Evolutionary conservation across 2,329 filamentous ascomycete genomes (phyloP).

Genomic region (Cercospora beticola): DNA sequence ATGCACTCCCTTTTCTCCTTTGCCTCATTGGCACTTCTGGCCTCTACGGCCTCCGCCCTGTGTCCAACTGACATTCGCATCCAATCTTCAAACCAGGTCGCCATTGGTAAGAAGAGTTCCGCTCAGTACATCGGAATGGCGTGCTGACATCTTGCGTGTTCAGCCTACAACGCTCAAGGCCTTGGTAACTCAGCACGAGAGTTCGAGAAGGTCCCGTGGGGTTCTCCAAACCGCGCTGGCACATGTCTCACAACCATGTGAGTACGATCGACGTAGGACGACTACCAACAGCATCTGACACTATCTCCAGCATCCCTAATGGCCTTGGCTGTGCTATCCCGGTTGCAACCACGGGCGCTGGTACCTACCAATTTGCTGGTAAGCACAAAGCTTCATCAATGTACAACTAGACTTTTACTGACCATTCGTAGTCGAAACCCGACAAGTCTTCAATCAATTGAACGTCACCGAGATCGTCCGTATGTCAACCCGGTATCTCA

Average conservation of each 20-base stretch:
- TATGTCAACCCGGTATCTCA: not conserved
- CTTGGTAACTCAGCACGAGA: constrained; percentile 9
- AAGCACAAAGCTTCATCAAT: not conserved
- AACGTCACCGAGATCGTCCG: constrained; percentile 3
- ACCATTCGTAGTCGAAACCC: constrained; percentile 11
- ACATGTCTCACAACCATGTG: constrained; percentile 14
- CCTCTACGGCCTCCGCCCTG: not conserved
- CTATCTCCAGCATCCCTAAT: constrained; percentile 15
- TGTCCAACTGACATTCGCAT: constrained; percentile 8
- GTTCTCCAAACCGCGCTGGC: constrained; percentile 17
- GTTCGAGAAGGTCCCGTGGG: constrained; percentile 19
- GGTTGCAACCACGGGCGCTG: constrained; percentile 21
- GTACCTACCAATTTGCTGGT: constrained; percentile 21
- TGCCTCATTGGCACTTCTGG: not conserved
- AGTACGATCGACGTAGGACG: not conserved
- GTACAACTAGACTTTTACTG: not conserved
- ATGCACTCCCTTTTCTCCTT: not conserved
- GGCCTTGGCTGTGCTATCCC: constrained; percentile 18
- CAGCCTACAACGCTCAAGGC: constrained; percentile 15
- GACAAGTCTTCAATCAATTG: constrained; percentile 22
- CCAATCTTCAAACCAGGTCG: constrained; percentile 3
- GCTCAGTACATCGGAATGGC: not conserved
- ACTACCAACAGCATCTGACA: not conserved
- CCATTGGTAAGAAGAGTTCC: not conserved
- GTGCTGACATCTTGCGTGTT: not conserved